These are phyloP conservation scores for Musa balbisiana DNA, from an alignment of 202 grass and related monocot species.

Conservation along the genomic window DNA sequence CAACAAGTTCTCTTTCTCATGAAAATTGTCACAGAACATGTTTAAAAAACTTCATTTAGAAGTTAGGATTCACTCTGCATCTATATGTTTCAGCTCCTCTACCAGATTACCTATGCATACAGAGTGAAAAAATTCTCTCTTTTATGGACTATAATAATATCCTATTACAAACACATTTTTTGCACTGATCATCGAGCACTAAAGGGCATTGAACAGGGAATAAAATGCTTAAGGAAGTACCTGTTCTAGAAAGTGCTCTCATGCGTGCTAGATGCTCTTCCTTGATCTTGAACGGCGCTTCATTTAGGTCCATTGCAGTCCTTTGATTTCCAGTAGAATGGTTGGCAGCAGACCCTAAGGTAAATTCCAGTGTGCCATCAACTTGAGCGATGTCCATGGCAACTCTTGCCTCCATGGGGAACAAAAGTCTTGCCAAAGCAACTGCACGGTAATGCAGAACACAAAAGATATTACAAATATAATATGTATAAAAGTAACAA, in stretches of 20 bases:
- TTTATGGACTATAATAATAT: no score
- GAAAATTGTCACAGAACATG: no score
- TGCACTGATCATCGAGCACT: no score
- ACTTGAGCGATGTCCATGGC: slow-evolving; percentile 98
- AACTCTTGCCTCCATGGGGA: slow-evolving; percentile 80
- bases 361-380: slow-evolving; percentile 82
- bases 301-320: slow-evolving; percentile 58
- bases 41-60: no score
- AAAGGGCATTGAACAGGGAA: no score
- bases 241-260: slow-evolving; percentile 86
- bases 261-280: slow-evolving; percentile 71
- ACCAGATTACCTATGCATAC: no score
- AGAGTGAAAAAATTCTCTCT: no score
- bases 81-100: no score
- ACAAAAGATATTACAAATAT: background rate
- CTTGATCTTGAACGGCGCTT: slow-evolving; percentile 72
- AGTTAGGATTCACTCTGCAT: no score
- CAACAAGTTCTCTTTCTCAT: no score
- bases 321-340: slow-evolving; percentile 20
- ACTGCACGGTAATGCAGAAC: slow-evolving; percentile 35
- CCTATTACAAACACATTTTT: no score
- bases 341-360: slow-evolving; percentile 33
- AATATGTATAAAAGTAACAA: slow-evolving; percentile 1
- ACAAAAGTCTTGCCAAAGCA: slow-evolving; percentile 80
- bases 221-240: slow-evolving; percentile 20